Base-by-base conservation (phyloP, 2,329 filamentous ascomycete species). In the Thielaviopsis populi region DNA sequence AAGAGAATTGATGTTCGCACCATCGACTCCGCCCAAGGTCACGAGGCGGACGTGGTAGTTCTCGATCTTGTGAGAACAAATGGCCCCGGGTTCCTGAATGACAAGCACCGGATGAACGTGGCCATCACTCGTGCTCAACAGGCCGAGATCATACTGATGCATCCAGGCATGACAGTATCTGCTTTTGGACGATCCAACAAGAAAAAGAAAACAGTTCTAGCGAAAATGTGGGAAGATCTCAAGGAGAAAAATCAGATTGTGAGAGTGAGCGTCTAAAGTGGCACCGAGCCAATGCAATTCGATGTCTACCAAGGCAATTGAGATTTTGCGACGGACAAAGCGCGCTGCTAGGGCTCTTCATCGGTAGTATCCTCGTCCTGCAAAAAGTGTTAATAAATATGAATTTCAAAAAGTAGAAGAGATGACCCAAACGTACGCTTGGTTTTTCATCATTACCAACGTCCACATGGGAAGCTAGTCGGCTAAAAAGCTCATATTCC, bases 1-100 rank as follows among this genome's bases (percentile, higher is more conserved):
- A 40, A 67, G 0, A 69, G 75, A 1, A 73, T 78, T 0, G 70
- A 75, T 27, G 73, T 77, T 0, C 67, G 77, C 19, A 80, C 77
- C 0, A 73, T 79, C 0, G 78, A 79, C 60, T 76, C 73, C 3
- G 74, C 75, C 0, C 77, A 79, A 46, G 78, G 78, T 0, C 76
- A 77, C 15, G 75, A 80, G 64, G 77, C 78, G 0, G 78, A 80
- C 48, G 70, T 78, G 4, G 76, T 79, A 0, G 75, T 78, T 41
- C 70, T 80, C 0, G 78, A 80, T 69, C 72, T 79, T 66, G 77
- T 79, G 1, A 70, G 75, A n/a, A 74, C 74, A 0, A 69, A 68
- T 0, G 69, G 69, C 0, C 74, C 75, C 0, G 72, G 71, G 0
- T 78, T 79, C 60, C 74, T 78, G 68, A 73, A 79, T 24, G 74